phyloP scores from a whole-genome alignment of 2,329 filamentous ascomycete genomes.

The Exophiala aquamarina region DNA sequence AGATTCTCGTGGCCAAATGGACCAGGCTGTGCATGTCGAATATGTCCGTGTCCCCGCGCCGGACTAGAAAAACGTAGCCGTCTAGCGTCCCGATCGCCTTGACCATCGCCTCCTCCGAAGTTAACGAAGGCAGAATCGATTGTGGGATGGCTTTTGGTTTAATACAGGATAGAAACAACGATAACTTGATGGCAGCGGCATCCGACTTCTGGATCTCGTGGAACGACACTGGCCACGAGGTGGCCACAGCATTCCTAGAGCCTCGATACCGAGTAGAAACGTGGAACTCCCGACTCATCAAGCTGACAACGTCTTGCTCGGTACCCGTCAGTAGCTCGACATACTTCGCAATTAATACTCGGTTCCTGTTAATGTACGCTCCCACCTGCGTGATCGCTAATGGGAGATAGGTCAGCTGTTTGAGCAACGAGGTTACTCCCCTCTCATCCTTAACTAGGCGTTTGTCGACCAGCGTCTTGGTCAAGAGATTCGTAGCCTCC shows the following conservation, averaged over 20 bases:
- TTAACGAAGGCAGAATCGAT: constrained; percentile 32
- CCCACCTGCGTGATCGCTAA: constrained; percentile 31
- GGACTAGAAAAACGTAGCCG: constrained; percentile 35
- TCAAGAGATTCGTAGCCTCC: constrained; percentile 31
- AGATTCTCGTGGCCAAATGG: constrained; percentile 35
- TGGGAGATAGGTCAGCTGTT: constrained; percentile 27
- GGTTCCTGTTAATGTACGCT: constrained; percentile 25
- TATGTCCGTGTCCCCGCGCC: not conserved
- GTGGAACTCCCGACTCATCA: constrained; percentile 35
- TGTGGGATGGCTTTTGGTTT: constrained; percentile 33
- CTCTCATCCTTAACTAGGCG: constrained; percentile 18
- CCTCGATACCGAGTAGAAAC: constrained; percentile 33
- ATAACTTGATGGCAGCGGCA: constrained; percentile 34
- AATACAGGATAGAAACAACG: constrained; percentile 38
- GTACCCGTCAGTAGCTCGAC: constrained; percentile 26
- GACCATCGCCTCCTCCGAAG: constrained; percentile 22
- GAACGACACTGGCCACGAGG: constrained; percentile 41
- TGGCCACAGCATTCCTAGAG: constrained; percentile 35
- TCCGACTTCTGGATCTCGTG: constrained; percentile 33
- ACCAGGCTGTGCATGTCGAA: constrained; percentile 38
- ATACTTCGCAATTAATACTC: constrained; percentile 16
- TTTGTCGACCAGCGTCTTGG: constrained; percentile 6
- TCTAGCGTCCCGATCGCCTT: constrained; percentile 35
- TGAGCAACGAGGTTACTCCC: constrained; percentile 14
- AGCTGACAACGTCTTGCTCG: constrained; percentile 30